Evolutionary conservation across 2,329 filamentous ascomycete genomes (phyloP), one percentile per base, ranked within the genome.

Genomic region (Alternaria sp.): DNA sequence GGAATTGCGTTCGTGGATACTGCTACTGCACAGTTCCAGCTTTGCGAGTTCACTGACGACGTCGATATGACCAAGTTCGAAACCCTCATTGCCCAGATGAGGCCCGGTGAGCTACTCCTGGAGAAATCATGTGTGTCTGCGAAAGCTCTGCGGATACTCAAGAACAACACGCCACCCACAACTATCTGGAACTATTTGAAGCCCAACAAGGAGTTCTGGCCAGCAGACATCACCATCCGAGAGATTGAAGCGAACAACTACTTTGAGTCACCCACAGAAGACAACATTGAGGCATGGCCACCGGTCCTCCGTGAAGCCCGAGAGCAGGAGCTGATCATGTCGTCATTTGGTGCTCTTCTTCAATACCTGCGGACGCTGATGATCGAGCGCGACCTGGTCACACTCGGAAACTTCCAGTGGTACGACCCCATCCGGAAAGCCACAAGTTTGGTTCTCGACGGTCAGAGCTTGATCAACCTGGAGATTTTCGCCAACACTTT

Each of bases 181-280:
- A 98, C 95, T 0, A 91, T 98, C 68, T 98, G 95, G 95, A 99
- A 97, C 72, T 88, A 95, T 71, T 83, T 97, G 61, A 98, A 97
- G 79, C 87, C 94, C 0, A 89, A 86, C 1, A 90, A 90, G 43
- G 96, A 99, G 75, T 99, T 99, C 75, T 96, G 94, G 92, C 89
- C 93, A 61, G 91, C 92, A 0, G 92, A 97, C 61, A 88, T 89
- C 49, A 91, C 94, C 0, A 85, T 91, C 28, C 90, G 92, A 51
- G 96, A 97, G 77, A 87, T 99, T 40, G 89, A 91, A 69, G 89
- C 86, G 26, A 90, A 89, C 67, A 89, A 88, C 7, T 98, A 98
- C 80, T 99, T 97, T 73, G 82, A 87, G 21, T 84, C 84, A 1
- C 83, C 86, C 0, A 86, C 87, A 40, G 80, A 83, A 32, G 85